Base-by-base conservation (phyloP, 1,284 basidiomycete genomes). In the Mycena sp. region DNA sequence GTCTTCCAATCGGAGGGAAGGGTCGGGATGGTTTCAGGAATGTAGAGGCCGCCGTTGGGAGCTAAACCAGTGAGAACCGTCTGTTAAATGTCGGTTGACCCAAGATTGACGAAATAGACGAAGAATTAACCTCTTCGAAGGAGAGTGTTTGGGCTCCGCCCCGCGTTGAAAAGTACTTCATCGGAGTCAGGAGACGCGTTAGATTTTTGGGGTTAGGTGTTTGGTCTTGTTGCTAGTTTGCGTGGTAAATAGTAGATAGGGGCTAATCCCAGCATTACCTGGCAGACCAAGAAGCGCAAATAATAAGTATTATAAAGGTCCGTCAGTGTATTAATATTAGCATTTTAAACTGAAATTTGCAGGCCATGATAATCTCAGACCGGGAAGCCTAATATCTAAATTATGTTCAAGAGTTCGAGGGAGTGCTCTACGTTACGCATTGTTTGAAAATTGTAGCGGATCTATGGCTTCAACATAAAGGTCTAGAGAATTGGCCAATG, bases 61-160 rank as follows among this genome's bases (percentile, higher is more conserved):
- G 97, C 96, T 45, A 99, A 91, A 65, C 98, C 98, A 26, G 93
- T 91, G 44, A 99, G 87, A 66, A 98, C 95, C 16, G 95, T 91
- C 96, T 98, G 77, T 71, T 53, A 64, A 56, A 49, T 37, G 44
- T 58, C 54, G 63, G 71, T 57, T 71, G 69, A 60, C 49, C 40
- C 58, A 62, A 50, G 49, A 53, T 49, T 44, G 41, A 48, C 23
- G 57, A 44, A 59, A 59, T 44, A 65, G 49, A 52, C 41, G 9
- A 51, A 38, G 45, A 61, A 55, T 61, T 77, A 69, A 91, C 91
- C 84, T 93, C 88, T 80, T 94, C 91, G 72, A 94, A 94, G 32
- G 89, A 86, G 52, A 94, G 85, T 44, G 83, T 79, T 69, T 90
- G 82, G 40, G 79, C 77, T 46, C 87, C 89, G 43, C 92, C 91